Evolutionary conservation across 2,329 filamentous ascomycete species (phyloP).

Genomic region (Xylariaceae sp.): DNA sequence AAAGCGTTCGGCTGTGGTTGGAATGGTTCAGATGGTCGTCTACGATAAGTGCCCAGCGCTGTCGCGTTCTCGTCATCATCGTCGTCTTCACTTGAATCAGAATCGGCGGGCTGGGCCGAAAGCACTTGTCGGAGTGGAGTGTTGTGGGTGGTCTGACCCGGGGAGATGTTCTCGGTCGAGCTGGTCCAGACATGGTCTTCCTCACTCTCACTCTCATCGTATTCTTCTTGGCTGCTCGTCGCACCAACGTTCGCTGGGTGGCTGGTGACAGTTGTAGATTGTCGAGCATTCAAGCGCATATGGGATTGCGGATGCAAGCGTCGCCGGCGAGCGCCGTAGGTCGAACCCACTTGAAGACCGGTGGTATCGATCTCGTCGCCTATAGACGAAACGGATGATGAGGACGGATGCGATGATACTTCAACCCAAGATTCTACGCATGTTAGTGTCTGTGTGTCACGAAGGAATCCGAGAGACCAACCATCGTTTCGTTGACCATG

Average conservation of each 20-base stretch:
- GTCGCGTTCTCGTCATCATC: slow-evolving; percentile 77
- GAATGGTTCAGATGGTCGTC: slow-evolving; percentile 54
- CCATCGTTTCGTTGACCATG: slow-evolving; percentile 25
- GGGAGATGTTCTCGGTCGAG: slow-evolving; percentile 49
- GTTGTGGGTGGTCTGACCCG: slow-evolving; percentile 25
- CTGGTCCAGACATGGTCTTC: slow-evolving; percentile 65
- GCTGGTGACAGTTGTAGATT: slow-evolving; percentile 34
- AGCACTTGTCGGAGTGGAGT: slow-evolving; percentile 31
- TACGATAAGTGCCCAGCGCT: slow-evolving; percentile 57
- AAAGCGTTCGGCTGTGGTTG: slow-evolving; percentile 90
- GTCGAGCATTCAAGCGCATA: slow-evolving; percentile 20
- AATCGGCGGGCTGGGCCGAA: slow-evolving; percentile 32
- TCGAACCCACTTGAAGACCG: slow-evolving; percentile 70
- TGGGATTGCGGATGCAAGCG: slow-evolving; percentile 34
- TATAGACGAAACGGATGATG: slow-evolving; percentile 83
- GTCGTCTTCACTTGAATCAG: slow-evolving; percentile 38
- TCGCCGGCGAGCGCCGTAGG: slow-evolving; percentile 57
- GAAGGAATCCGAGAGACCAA: slow-evolving; percentile 12
- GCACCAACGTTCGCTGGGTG: slow-evolving; percentile 40
- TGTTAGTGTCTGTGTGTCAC: slow-evolving; percentile 18
- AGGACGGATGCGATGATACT: slow-evolving; percentile 86
- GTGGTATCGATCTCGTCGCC: slow-evolving; percentile 88
- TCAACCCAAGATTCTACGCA: slow-evolving; percentile 90
- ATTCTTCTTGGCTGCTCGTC: slow-evolving; percentile 83
- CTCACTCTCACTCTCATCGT: slow-evolving; percentile 89